phyloP scores from a whole-genome alignment of 495 filamentous ascomycete species.

The Xylaria curta region DNA sequence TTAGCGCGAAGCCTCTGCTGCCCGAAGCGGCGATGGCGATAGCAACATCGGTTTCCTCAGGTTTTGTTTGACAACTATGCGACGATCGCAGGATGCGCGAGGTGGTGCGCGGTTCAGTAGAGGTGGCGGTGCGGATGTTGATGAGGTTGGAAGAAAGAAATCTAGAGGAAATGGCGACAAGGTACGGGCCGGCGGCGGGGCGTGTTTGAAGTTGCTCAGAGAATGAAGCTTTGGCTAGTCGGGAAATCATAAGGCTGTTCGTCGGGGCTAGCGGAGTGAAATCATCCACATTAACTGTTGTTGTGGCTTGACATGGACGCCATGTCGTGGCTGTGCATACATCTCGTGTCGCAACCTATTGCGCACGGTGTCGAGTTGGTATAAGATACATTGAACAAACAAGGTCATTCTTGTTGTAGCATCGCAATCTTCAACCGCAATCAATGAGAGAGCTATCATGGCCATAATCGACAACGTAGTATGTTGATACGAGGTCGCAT shows the following conservation, averaged over 20 bases:
- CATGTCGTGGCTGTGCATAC: not conserved
- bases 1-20: not conserved
- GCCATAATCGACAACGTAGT: not conserved
- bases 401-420: not conserved
- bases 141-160: not conserved
- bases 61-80: not conserved
- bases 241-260: not conserved
- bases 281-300: not conserved
- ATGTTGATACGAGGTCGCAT: not conserved
- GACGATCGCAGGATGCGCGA: not conserved
- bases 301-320: not conserved
- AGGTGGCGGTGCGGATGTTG: not conserved
- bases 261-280: not conserved
- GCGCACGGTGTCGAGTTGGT: too few species aligned
- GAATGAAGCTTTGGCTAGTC: conserved; percentile 4
- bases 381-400: not conserved
- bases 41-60: not conserved
- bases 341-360: not conserved
- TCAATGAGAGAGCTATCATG: not conserved
- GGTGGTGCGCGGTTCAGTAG: not conserved
- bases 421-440: not conserved
- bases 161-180: not conserved
- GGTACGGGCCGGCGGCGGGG: not conserved
- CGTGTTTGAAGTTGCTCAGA: not conserved
- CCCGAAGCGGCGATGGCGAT: not conserved